Percentiles rank a stretch among this genome's conserved stretches.
These are phyloP conservation scores for Bipolaris zeicola DNA, from an alignment of 2,329 filamentous ascomycete genomes.

Conservation along the genomic window DNA sequence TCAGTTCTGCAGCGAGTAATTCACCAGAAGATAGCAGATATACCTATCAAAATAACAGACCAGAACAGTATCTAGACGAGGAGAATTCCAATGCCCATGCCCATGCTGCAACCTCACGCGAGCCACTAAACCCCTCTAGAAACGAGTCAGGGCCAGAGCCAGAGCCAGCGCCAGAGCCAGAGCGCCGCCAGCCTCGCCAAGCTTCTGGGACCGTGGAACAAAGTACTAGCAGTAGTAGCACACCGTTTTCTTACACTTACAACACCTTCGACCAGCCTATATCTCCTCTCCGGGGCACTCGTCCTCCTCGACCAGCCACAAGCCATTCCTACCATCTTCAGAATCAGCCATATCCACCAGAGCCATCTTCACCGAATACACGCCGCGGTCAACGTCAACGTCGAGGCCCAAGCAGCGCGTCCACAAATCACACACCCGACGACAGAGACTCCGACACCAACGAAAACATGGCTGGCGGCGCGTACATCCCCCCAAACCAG, in stretches of 20 bases:
- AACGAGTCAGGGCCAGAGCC: conserved; percentile 9
- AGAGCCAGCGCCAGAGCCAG: conserved; percentile 1
- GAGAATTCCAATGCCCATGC: not conserved
- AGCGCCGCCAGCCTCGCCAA: conserved; percentile 28
- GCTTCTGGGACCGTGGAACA: conserved; percentile 16
- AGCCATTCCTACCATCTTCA: not conserved
- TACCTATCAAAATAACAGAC: no score
- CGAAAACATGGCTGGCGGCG: conserved; percentile 46
- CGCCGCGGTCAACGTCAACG: not conserved
- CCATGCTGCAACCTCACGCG: conserved; percentile 18
- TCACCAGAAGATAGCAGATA: not conserved
- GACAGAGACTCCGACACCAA: not conserved
- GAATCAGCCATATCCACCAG: not conserved
- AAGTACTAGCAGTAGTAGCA: conserved; percentile 13
- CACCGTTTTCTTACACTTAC: conserved; percentile 9
- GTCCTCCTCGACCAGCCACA: not conserved
- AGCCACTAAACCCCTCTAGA: conserved; percentile 28
- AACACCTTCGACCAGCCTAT: not conserved
- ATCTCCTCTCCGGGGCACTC: not conserved
- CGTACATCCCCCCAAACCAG: conserved; percentile 74
- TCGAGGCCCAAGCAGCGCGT: conserved; percentile 3
- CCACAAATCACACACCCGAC: conserved; percentile 3
- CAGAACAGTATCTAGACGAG: no score
- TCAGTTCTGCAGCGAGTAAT: not conserved
- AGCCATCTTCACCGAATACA: conserved; percentile 2